Conservation (phyloP, 306 rosid genomes). For the Corylus avellana region DNA sequence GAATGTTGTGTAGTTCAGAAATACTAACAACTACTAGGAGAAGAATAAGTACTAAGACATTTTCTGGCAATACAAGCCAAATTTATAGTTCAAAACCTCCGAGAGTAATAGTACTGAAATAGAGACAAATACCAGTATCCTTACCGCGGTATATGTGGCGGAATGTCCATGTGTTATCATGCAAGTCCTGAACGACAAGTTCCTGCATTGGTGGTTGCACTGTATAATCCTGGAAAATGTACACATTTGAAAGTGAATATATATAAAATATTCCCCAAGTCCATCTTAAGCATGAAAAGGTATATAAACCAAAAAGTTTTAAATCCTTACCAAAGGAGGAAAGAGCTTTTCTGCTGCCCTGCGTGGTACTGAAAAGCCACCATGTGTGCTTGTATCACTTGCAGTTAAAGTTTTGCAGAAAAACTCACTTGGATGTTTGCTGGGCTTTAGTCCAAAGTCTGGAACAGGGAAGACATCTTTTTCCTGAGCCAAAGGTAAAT, state of each 20-base stretch:
- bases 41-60: not conserved
- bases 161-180: constrained; percentile 87
- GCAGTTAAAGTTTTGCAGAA: constrained; percentile 98
- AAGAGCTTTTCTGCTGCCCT: constrained; percentile 96
- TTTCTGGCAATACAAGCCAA: constrained; percentile 8
- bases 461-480: constrained; percentile 83
- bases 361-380: constrained; percentile 93
- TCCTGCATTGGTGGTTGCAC: constrained; percentile 94
- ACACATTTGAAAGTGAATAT: constrained; percentile 1
- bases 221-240: constrained; percentile 67
- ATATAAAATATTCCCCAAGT: not conserved
- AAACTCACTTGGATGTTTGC: constrained; percentile 89
- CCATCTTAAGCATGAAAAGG: not conserved
- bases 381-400: constrained; percentile 94
- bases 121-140: constrained; percentile 17
- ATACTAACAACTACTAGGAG: not conserved
- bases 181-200: constrained; percentile 88
- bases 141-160: constrained; percentile 91
- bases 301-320: not conserved
- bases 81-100: not conserved
- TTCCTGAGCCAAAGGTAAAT: constrained; percentile 49
- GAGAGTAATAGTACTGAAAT: not conserved
- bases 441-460: constrained; percentile 75
- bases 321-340: constrained; percentile 68
- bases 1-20: not conserved